Base-by-base conservation (phyloP, 345 rosid genomes). In the Jatropha curcas region DNA sequence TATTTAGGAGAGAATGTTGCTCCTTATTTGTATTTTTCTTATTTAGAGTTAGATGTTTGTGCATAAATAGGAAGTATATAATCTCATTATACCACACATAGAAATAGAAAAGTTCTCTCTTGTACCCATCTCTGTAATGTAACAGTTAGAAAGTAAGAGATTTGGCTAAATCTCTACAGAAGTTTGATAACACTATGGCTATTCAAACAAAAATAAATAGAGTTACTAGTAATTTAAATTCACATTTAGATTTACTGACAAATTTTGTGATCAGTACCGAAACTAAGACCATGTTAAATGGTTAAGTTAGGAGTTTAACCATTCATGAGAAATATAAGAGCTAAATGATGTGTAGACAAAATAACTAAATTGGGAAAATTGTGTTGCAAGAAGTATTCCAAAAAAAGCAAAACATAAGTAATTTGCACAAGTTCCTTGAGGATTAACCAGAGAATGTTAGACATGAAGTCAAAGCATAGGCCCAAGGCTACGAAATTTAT, bases 401-500 rank as follows among this genome's bases (percentile, higher is more conserved):
- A 50, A 22, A 13, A 22, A 22, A 55, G 30, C 27, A 24, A 52
- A 55, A 14, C 59, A 22, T 25, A 22, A 17, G 22, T n/a, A 55
- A 6, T 55, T 55, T 55, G 30, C 14, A 10, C 1, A 55, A 57
- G 35, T 34, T 7, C 9, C 33, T 57, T 11, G 12, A 41, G 35
- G 59, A 28, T 67, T 30, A 43, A 50, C n/a, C 17, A 17, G 17
- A 12, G 34, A 20, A 16, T 12, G 52, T 16, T 48, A 17, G 52
- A 30, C 61, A 13, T 27, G 34, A 27, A 27, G 5, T 48, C n/a
- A 57, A 48, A 50, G 59, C 50, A 7, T 2, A 5, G 2, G 22
- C 69, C 33, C 7, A 67, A 67, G 12, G 45, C 55, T 52, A 66
- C 5, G 33, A 63, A 50, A 66, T 66, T 14, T 12, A 48, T 30